Evolutionary conservation across 345 rosid genomes (phyloP), one percentile per base, ranked within the genome.

Genomic region (Rhizophora apiculata): DNA sequence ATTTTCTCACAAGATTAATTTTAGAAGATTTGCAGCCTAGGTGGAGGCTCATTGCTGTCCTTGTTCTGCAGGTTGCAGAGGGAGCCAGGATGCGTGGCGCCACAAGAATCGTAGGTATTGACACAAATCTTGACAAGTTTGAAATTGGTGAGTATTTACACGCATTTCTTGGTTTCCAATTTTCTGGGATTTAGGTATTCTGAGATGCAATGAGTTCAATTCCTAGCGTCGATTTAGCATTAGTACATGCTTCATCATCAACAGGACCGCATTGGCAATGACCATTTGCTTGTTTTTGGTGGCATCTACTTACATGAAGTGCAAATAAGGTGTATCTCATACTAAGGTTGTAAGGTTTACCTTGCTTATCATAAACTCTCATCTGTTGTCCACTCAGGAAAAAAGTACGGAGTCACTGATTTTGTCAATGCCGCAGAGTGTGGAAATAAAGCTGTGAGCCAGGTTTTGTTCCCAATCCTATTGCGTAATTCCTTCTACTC

Each of bases 11-110:
- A 2, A 20, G 18, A 46, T 6, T 20, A 34, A 29, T 32, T n/a
- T 26, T n/a, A 43, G 30, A 39, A 18, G 57, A n/a, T 26, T 7
- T 37, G 20, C 10, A 53, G 67, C 29, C 39, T 29, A 31, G 24
- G 36, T n/a, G 36, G 18, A 21, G 6, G 19, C 22, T 70, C 19
- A 51, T 31, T 30, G 27, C 39, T 39, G 27, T 69, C 39, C 57
- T 55, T 76, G 27, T 30, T 72, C 56, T 64, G 8, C 52, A 88
- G 98, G 98, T 89, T 80, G 92, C 94, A 0, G 96, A 91, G 69
- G 98, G 97, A 68, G 85, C 96, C 4, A 84, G 87, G 78, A 69
- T 89, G 4, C 81, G 97, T 69, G 94, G 94, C 76, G 96, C 98
- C 62, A 59, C 80, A 29, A 85, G 85, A 77, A 88, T 93, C 63